Evolutionary conservation across 2,329 filamentous ascomycete genomes (phyloP).

Genomic region (Sporothrix schenckii): DNA sequence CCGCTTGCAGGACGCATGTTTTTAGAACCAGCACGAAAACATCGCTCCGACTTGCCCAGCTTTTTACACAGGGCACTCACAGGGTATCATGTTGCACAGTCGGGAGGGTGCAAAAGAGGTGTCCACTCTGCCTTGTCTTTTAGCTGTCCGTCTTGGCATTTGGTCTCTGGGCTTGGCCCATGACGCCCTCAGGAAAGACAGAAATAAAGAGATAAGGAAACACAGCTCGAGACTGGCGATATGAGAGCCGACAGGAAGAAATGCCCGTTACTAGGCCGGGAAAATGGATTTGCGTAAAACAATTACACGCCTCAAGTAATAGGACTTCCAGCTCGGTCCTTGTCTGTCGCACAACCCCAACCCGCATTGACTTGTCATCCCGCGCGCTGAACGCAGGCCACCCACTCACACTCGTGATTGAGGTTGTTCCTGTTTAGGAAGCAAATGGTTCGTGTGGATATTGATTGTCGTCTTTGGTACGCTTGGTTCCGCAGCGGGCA

Average conservation of each 20-base stretch:
- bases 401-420: background rate
- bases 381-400: conserved; percentile 16
- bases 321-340: background rate
- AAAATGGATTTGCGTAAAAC: conserved; percentile 22
- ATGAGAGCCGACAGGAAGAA: background rate
- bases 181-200: background rate
- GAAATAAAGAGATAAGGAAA: background rate
- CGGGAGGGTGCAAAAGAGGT: background rate
- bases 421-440: background rate
- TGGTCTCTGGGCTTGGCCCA: conserved; percentile 17
- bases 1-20: background rate
- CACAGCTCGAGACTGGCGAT: conserved; percentile 14
- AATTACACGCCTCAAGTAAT: conserved; percentile 13
- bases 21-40: background rate
- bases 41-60: background rate
- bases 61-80: background rate
- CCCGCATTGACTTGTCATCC: conserved; percentile 9
- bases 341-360: background rate
- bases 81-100: background rate
- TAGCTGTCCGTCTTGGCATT: background rate
- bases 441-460: background rate
- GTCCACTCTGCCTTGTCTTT: background rate
- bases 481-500: conserved; percentile 13
- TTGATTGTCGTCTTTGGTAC: background rate
- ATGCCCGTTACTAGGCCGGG: background rate